A percentile compares a stretch with the other conserved stretches of the same genome.
phyloP scores from a whole-genome alignment of 495 filamentous ascomycete species.

The Penicillium alfredii region DNA sequence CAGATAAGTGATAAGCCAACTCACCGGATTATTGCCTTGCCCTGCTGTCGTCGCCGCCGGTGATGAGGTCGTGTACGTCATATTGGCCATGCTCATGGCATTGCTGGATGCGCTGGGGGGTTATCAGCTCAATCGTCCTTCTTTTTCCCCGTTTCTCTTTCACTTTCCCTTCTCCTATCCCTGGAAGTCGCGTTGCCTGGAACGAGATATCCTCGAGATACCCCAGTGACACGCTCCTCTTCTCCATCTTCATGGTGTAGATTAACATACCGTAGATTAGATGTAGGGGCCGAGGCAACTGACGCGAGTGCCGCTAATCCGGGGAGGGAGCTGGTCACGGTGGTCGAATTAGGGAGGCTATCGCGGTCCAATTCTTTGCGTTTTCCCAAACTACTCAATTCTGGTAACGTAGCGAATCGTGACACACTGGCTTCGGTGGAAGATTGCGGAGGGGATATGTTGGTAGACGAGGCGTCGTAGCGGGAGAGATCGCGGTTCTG shows the following conservation, averaged over 20 bases:
- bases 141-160: slow-evolving; percentile 8
- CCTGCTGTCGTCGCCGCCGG: slow-evolving; percentile 63
- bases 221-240: too few species aligned
- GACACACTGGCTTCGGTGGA: slow-evolving; percentile 18
- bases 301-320: slow-evolving; percentile 54
- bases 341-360: slow-evolving; percentile 15
- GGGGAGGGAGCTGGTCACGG: slow-evolving; percentile 27
- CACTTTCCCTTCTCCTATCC: too few species aligned
- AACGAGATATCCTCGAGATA: too few species aligned
- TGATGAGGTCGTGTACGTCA: slow-evolving; percentile 58
- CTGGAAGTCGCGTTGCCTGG: too few species aligned
- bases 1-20: slow-evolving; percentile 39
- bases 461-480: slow-evolving; percentile 24
- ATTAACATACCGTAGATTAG: slow-evolving; percentile 58
- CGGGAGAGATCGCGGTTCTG: slow-evolving; percentile 33
- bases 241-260: too few species aligned
- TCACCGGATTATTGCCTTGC: slow-evolving; percentile 61
- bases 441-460: slow-evolving; percentile 15
- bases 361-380: slow-evolving; percentile 12
- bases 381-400: slow-evolving; percentile 20
- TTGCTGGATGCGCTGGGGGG: slow-evolving; percentile 44
- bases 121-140: slow-evolving; percentile 24
- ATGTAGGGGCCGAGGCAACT: slow-evolving; percentile 54
- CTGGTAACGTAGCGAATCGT: slow-evolving; percentile 16
- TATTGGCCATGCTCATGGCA: slow-evolving; percentile 49